Evolutionary conservation across 108 stramenopile species (phyloP).

Genomic region (Pseudonitzschia multiseries): DNA sequence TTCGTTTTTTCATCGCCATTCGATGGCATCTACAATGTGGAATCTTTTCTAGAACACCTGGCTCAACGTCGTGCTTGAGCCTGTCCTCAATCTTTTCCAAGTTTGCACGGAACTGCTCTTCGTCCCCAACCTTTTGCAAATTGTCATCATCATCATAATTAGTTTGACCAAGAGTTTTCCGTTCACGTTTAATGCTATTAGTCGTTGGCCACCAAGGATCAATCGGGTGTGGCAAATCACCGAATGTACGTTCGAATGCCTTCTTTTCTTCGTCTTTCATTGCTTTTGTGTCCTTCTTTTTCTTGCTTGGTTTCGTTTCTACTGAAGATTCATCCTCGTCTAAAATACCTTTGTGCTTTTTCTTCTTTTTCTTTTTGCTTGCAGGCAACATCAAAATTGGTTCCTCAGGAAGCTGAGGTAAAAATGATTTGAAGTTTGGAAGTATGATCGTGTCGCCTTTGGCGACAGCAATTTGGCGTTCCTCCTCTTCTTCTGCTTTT

Average conservation of each 20-base stretch:
- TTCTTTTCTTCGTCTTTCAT: constrained; percentile 10
- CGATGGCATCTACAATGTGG: constrained; percentile 82
- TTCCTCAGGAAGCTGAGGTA: constrained; percentile 47
- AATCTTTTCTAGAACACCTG: constrained; percentile 78
- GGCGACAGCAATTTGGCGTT: constrained; percentile 17
- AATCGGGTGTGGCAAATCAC: constrained; percentile 43
- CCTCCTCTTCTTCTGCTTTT: constrained; percentile 21
- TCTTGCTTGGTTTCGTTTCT: constrained; percentile 15
- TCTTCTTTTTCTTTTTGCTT: constrained; percentile 17
- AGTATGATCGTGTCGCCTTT: constrained; percentile 30
- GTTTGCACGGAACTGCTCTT: constrained; percentile 42
- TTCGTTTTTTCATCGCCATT: constrained; percentile 35
- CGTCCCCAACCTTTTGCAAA: constrained; percentile 17
- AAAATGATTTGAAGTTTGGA: constrained; percentile 32
- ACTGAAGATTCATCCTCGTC: constrained; percentile 26
- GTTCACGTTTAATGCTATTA: constrained; percentile 54
- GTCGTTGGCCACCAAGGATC: constrained; percentile 83
- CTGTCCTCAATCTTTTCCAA: constrained; percentile 36
- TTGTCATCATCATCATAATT: constrained; percentile 51
- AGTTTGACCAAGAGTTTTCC: constrained; percentile 35
- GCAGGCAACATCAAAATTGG: constrained; percentile 18
- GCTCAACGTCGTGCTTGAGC: constrained; percentile 49
- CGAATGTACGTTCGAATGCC: constrained; percentile 16
- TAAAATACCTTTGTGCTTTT: constrained; percentile 20
- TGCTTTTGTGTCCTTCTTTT: constrained; percentile 10